Evolutionary conservation across 352 stramenopile species (phyloP), one percentile per base, ranked within the genome.

Genomic region (Phytophthora vignae): DNA sequence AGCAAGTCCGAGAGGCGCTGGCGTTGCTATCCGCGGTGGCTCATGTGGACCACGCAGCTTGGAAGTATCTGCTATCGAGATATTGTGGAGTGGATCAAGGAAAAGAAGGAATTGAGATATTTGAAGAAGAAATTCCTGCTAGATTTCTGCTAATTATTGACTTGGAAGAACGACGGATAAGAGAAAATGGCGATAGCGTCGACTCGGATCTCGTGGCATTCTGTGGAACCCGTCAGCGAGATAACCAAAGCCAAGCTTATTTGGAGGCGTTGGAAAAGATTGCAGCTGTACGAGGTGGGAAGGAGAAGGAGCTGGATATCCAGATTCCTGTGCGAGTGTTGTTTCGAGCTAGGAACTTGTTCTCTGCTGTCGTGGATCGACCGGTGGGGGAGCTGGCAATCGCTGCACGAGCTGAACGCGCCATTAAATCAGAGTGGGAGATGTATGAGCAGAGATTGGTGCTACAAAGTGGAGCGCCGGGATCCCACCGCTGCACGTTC

Each of bases 81-180:
- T 33, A 33, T 33, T 33, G 29, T 33, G 29, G 29, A 7, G 29
- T 33, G 29, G 29, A 33, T 33, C 38, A 60, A 1, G 60, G 48
- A 5, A 53, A 42, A 60, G 9, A 31, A 17, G 60, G 60, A 12
- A 27, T n/a, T 3, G 36, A 62, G 3, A 31, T 44, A 3, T 62
- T 49, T 31, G 61, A 69, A 56, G 50, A 62, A 40, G 11, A 62
- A 15, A 44, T 69, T 3, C 25, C 61, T 14, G 52, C 52, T 25
- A 12, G 31, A 46, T 69, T 62, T 21, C 12, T 69, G 27, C 12
- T 55, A 0, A 17, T 54, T 55, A 7, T 62, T 10, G 50, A 55
- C 14, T n/a, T 55, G 27, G 38, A 62, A 11, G 40, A 49, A 3
- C 4, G 36, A 7, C 3, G 15, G 6, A 56, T 19, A 15, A 22